phyloP scores from a whole-genome alignment of 208 protist genomes.

The Leishmania major region DNA sequence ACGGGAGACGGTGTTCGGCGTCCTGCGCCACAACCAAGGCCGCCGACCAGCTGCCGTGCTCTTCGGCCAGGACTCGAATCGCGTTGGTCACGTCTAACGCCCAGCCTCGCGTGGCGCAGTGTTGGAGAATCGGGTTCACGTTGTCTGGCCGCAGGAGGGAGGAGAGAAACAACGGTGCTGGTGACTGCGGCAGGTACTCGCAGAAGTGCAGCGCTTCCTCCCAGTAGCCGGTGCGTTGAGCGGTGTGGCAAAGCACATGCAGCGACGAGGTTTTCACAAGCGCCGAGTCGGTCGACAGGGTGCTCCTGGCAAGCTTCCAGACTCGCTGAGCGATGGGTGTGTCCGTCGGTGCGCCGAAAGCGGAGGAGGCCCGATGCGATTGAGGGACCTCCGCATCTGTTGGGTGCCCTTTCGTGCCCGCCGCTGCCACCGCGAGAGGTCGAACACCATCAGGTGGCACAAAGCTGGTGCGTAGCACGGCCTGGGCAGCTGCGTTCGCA shows the following conservation, averaged over 20 bases:
- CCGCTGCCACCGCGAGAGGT: not conserved
- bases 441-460: not conserved
- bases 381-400: not conserved
- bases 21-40: slow-evolving; percentile 65
- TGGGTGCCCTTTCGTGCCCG: not conserved
- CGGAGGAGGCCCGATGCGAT: not conserved
- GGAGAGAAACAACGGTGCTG: slow-evolving; percentile 75
- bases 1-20: slow-evolving; percentile 60
- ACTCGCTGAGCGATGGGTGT: slow-evolving; percentile 43
- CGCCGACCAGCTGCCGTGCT: slow-evolving; percentile 67
- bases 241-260: slow-evolving; percentile 72
- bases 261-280: slow-evolving; percentile 68
- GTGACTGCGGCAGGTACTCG: slow-evolving; percentile 42
- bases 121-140: slow-evolving; percentile 32
- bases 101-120: slow-evolving; percentile 52
- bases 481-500: slow-evolving; percentile 28
- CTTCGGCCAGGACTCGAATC: slow-evolving; percentile 62
- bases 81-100: slow-evolving; percentile 66
- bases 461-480: slow-evolving; percentile 21
- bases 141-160: slow-evolving; percentile 71
- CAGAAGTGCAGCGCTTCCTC: slow-evolving; percentile 66
- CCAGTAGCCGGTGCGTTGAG: slow-evolving; percentile 80
- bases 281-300: slow-evolving; percentile 45
- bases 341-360: not conserved
- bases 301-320: slow-evolving; percentile 48